Base-by-base conservation (phyloP, 768 basidiomycete genomes). In the Suillus weaverae region DNA sequence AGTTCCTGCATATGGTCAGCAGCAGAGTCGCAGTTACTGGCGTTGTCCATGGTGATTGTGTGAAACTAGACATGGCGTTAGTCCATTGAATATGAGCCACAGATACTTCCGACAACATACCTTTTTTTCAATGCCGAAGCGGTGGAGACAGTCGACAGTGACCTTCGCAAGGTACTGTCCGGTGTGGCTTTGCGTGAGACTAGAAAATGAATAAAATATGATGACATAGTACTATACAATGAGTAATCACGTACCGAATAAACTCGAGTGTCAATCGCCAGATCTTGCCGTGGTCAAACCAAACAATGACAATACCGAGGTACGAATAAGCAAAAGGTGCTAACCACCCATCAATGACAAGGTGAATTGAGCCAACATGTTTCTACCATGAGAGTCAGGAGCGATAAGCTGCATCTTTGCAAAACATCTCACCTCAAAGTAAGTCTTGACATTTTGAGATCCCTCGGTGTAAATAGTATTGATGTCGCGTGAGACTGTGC, bases 281-380 rank as follows among this genome's bases (percentile, higher is more conserved):
- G 14, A 78, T 74, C 16, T 46, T 43, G 2, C 78, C 77, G 18
- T 68, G 38, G 2, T 65, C 65, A 68, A 66, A 71, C 78, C 72
- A 76, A 20, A 72, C 59, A n/a, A 80, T 62, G 26, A 76, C 76
- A 50, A 78, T 62, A 3, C 77, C 76, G 16, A 78, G 73, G 61
- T 73, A 78, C 10, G 72, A 72, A 11, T 67, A 61, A 1, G 66
- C 66, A 30, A 76, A 60, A 9, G 77, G 77, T 20, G 73, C 68
- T 2, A 76, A 77, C 78, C 78, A 79, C 20, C 79, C 74, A 70
- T 79, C 76, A 60, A 79, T 66, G 32, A 74, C 74, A 20, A 74
- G 62, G 64, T 78, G 76, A 39, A 78, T 66, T 7, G 71, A 56
- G 16, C 66, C 38, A 32, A 66, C 63, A 55, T 62, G 32, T 43